Conservation (phyloP, 106 monocot species). For the Iris macrosiphon region DNA sequence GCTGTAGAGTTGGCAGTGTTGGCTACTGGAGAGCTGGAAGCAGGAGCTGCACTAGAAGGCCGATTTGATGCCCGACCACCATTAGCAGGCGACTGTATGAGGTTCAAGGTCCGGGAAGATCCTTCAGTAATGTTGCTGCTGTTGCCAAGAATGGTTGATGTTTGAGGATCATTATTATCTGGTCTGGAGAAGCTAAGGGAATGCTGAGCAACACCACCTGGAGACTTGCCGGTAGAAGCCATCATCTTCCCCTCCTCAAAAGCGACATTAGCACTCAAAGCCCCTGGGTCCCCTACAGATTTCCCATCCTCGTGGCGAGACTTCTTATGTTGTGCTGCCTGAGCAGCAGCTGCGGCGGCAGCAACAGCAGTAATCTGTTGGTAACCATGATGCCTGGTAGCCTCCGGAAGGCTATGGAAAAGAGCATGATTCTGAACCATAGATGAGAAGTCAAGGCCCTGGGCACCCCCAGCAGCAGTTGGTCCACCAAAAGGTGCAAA, state of each 20-base stretch:
- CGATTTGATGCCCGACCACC: conserved; percentile 21
- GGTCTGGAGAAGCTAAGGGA: conserved; percentile 45
- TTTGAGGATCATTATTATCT: conserved; percentile 22
- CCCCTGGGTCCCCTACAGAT: conserved; percentile 20
- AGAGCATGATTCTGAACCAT: conserved; percentile 51
- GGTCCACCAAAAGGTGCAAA: conserved; percentile 44
- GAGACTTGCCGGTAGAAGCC: conserved; percentile 11
- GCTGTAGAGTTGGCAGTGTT: conserved; percentile 1
- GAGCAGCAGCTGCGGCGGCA: conserved; percentile 15
- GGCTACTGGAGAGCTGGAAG: conserved; percentile 8
- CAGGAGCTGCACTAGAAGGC: conserved; percentile 11
- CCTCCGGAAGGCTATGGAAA: conserved; percentile 51
- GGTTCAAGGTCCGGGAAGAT: conserved; percentile 42
- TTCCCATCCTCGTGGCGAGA: conserved; percentile 40
- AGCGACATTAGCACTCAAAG: conserved; percentile 6
- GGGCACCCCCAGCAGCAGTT: conserved; percentile 9
- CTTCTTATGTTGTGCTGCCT: conserved; percentile 40
- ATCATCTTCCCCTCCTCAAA: conserved; percentile 40
- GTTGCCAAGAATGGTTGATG: conserved; percentile 14
- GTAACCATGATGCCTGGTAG: conserved; percentile 52
- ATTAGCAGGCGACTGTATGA: conserved; percentile 22
- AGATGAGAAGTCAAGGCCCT: conserved; percentile 66
- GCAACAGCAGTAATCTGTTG: conserved; percentile 30
- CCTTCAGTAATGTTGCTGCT: conserved; percentile 24
- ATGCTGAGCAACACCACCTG: conserved; percentile 30